Evolutionary conservation across 2,329 filamentous ascomycete species (phyloP).

Genomic region (Phyllosticta citrichinensis): DNA sequence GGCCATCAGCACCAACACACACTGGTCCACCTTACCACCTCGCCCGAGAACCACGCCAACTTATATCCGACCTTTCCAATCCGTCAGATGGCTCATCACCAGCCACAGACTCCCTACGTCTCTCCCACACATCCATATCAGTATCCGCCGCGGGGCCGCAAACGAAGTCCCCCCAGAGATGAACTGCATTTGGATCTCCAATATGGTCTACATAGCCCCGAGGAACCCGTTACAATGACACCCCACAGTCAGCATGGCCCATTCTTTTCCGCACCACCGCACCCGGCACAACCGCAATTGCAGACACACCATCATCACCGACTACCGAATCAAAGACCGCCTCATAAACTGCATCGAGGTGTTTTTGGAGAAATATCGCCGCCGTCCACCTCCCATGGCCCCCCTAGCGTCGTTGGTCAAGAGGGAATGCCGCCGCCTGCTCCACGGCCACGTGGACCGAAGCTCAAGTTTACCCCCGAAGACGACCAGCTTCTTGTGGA

Average conservation of each 20-base stretch:
- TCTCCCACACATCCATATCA: slow-evolving; percentile 18
- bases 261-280: slow-evolving; percentile 18
- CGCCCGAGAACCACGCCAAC: slow-evolving; percentile 4
- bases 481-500: slow-evolving; percentile 83
- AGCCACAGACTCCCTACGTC: slow-evolving; percentile 22
- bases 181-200: slow-evolving; percentile 28
- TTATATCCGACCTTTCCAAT: slow-evolving; percentile 11
- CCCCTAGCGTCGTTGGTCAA: slow-evolving; percentile 78
- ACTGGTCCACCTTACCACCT: slow-evolving; percentile 30
- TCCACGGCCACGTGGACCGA: slow-evolving; percentile 70
- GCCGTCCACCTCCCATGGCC: slow-evolving; percentile 41
- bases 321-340: slow-evolving; percentile 61
- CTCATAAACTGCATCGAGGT: slow-evolving; percentile 54
- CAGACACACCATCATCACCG: slow-evolving; percentile 67
- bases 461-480: slow-evolving; percentile 87
- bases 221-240: slow-evolving; percentile 29
- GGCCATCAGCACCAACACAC: slow-evolving; percentile 12
- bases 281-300: slow-evolving; percentile 10
- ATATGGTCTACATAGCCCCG: slow-evolving; percentile 30
- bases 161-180: slow-evolving; percentile 33
- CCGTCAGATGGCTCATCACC: slow-evolving; percentile 21
- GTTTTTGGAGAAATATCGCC: slow-evolving; percentile 38
- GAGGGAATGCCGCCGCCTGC: slow-evolving; percentile 80
- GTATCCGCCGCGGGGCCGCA: slow-evolving; percentile 23
- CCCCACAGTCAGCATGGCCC: slow-evolving; percentile 21